Conservation (phyloP, 371 early-diverging fungal genomes). For the Mucor racemosus region DNA sequence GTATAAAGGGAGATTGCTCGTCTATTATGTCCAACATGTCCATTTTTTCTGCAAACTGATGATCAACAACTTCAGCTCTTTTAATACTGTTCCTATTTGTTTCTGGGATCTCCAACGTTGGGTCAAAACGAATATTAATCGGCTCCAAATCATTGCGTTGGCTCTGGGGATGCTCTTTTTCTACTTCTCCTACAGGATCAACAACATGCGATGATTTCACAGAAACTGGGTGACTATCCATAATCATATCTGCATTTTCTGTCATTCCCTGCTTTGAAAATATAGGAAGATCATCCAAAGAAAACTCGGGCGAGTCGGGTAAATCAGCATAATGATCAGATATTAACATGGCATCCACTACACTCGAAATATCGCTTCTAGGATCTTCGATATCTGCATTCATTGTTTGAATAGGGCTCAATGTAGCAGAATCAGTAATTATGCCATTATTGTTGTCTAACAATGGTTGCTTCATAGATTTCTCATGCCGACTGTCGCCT, state of each 20-base stretch:
- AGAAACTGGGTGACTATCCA: not conserved
- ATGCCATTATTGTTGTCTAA: not conserved
- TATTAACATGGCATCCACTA: not conserved
- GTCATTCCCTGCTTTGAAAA: not conserved
- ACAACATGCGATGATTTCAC: not conserved
- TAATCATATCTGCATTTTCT: not conserved
- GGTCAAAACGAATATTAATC: not conserved
- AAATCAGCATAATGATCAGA: not conserved
- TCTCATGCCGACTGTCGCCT: not conserved
- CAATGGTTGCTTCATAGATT: not conserved
- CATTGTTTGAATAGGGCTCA: not conserved
- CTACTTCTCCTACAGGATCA: too few relatives aligned
- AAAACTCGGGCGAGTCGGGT: not conserved
- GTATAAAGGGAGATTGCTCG: not conserved
- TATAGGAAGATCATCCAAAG: slow-evolving; percentile 3
- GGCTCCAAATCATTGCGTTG: not conserved
- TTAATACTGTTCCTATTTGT: not conserved
- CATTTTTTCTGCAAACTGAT: not conserved
- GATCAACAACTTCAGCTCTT: not conserved
- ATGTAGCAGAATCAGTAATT: not conserved
- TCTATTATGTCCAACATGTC: not conserved
- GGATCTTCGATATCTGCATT: not conserved
- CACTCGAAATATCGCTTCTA: not conserved
- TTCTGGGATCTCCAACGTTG: not conserved
- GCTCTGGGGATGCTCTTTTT: not conserved